Percentiles rank a stretch among this genome's conserved stretches.
Conservation (phyloP, 768 basidiomycete genomes). For the Pisolithus albus region DNA sequence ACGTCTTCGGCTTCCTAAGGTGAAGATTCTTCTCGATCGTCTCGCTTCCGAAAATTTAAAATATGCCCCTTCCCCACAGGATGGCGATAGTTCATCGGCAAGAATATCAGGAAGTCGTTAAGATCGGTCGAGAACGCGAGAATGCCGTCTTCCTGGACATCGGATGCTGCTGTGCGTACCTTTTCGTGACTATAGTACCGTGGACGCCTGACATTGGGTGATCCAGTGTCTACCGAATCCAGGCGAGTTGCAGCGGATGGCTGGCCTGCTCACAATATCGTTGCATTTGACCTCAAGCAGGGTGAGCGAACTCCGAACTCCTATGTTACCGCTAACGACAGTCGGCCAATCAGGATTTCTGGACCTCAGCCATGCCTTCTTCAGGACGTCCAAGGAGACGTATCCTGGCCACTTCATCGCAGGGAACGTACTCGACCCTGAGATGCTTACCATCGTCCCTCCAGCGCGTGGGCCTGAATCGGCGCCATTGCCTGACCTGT, state of each 20-base stretch:
- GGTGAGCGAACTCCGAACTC: slow-evolving; percentile 16
- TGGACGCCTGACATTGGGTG: not conserved
- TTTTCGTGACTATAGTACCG: not conserved
- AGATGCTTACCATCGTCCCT: slow-evolving; percentile 31
- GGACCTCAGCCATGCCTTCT: slow-evolving; percentile 54
- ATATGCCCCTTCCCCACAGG: slow-evolving; percentile 1
- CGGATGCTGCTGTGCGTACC: slow-evolving; percentile 37
- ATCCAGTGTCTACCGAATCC: slow-evolving; percentile 26
- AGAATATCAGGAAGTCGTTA: slow-evolving; percentile 23
- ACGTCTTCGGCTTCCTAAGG: slow-evolving; percentile 19
- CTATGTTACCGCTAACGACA: not conserved
- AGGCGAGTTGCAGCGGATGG: slow-evolving; percentile 38
- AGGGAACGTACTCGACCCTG: slow-evolving; percentile 48
- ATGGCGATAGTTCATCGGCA: slow-evolving; percentile 8
- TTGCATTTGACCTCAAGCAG: slow-evolving; percentile 34
- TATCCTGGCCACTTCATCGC: slow-evolving; percentile 48
- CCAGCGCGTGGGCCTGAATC: slow-evolving; percentile 23
- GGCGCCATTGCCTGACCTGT: slow-evolving; percentile 21
- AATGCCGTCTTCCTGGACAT: slow-evolving; percentile 38
- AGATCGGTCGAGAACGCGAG: slow-evolving; percentile 30
- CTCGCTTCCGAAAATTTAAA: too few species aligned
- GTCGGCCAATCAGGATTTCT: slow-evolving; percentile 39
- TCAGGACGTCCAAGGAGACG: slow-evolving; percentile 43
- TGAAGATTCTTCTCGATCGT: not conserved
- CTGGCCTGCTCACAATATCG: slow-evolving; percentile 32